A percentile compares a stretch with the other conserved stretches of the same genome.
Conservation (phyloP, 129 eudicot genomes). For the Arctium lappa region DNA sequence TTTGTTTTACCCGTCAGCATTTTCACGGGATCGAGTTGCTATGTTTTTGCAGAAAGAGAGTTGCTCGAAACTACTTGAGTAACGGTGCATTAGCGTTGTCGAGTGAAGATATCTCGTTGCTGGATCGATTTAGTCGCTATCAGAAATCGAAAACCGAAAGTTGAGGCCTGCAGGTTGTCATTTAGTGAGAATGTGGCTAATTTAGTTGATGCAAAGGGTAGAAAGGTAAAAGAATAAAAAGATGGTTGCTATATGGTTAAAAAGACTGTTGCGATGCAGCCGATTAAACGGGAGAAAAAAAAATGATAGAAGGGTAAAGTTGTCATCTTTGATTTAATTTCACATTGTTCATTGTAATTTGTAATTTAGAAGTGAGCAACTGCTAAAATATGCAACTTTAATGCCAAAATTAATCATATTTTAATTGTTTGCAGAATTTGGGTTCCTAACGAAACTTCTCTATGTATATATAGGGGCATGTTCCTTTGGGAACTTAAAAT, state of each 20-base stretch:
- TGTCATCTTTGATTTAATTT: conserved; percentile 6
- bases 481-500: neutral
- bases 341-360: conserved; percentile 9
- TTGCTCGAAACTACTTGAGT: conserved; percentile 62
- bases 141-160: conserved; percentile 26
- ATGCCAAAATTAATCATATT: neutral
- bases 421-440: neutral
- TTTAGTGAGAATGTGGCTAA: neutral
- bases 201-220: neutral
- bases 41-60: conserved; percentile 47
- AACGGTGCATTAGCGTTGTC: conserved; percentile 57
- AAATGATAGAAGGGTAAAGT: conserved; percentile 21
- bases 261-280: neutral
- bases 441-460: too few relatives aligned
- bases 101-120: conserved; percentile 60
- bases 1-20: neutral
- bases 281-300: neutral
- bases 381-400: conserved; percentile 1
- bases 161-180: conserved; percentile 4
- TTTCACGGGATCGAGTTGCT: neutral
- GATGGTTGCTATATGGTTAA: conserved; percentile 2
- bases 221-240: conserved; percentile 10
- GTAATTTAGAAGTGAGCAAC: conserved; percentile 13
- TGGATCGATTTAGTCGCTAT: conserved; percentile 38
- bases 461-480: too few relatives aligned